These are phyloP conservation scores for Citrus mangshanensis DNA, from an alignment of 345 rosid genomes.

Conservation along the genomic window DNA sequence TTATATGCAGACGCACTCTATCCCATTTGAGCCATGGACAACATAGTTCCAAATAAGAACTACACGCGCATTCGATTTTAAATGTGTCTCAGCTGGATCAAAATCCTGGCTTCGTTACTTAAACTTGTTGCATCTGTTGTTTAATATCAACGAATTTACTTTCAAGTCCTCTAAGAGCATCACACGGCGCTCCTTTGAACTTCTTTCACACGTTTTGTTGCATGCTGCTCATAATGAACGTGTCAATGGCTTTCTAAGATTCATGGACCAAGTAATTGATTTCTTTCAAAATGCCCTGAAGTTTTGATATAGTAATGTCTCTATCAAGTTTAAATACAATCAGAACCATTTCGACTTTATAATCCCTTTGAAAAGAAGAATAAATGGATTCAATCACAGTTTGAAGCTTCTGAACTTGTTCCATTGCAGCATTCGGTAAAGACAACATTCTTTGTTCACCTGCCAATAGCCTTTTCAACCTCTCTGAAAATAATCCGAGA, in stretches of 20 bases:
- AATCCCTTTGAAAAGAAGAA: not conserved
- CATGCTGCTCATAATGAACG: not conserved
- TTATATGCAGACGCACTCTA: no score
- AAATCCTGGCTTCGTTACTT: no score
- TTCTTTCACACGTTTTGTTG: not conserved
- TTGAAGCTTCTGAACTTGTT: not conserved
- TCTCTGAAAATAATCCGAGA: not conserved
- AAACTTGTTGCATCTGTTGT: not conserved
- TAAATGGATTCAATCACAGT: not conserved
- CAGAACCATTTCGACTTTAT: not conserved
- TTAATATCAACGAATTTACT: not conserved
- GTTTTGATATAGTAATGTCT: no score
- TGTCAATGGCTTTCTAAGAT: not conserved
- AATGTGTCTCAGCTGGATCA: no score
- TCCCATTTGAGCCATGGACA: no score
- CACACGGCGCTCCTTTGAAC: not conserved
- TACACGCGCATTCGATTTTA: no score
- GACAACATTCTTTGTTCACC: not conserved
- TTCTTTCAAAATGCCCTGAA: no score
- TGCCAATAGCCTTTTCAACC: not conserved
- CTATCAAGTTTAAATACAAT: not conserved
- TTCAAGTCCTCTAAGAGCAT: not conserved
- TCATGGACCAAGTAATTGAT: not conserved
- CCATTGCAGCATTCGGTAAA: no score
- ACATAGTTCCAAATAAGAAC: no score